phyloP scores from a whole-genome alignment of 2,329 filamentous ascomycete genomes.

The Parastagonospora avenae region DNA sequence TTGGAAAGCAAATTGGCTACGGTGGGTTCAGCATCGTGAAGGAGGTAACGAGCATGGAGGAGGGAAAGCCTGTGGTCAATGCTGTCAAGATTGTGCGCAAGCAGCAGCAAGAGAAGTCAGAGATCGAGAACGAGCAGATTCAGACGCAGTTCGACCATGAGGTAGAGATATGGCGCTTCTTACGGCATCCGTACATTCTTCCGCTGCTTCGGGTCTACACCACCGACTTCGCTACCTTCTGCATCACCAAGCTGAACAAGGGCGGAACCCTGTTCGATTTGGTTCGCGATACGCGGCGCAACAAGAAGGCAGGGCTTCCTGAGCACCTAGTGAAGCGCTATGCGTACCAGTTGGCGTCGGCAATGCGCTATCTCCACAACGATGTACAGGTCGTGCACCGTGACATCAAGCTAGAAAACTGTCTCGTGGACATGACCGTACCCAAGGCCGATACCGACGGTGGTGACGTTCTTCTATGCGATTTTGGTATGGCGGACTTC shows the following conservation, averaged over 20 bases:
- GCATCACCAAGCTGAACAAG: slow-evolving; percentile 67
- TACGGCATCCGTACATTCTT: slow-evolving; percentile 66
- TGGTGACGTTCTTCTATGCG: slow-evolving; percentile 66
- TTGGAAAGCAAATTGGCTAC: slow-evolving; percentile 68
- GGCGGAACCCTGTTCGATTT: slow-evolving; percentile 70
- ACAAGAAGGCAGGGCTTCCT: slow-evolving; percentile 52
- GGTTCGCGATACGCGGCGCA: slow-evolving; percentile 58
- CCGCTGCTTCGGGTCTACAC: slow-evolving; percentile 68
- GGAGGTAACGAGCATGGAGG: slow-evolving; percentile 67
- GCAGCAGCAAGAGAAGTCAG: slow-evolving; percentile 59
- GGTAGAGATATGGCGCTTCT: slow-evolving; percentile 69
- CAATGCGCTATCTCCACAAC: slow-evolving; percentile 69
- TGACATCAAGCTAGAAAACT: slow-evolving; percentile 73
- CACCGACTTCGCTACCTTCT: slow-evolving; percentile 71
- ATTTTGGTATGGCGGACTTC: slow-evolving; percentile 74
- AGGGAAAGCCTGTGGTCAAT: slow-evolving; percentile 58
- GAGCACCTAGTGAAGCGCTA: slow-evolving; percentile 63
- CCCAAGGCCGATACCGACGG: slow-evolving; percentile 55
- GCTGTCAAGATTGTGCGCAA: slow-evolving; percentile 73
- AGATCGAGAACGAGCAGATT: slow-evolving; percentile 67
- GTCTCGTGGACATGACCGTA: slow-evolving; percentile 63
- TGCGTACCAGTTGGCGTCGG: slow-evolving; percentile 66
- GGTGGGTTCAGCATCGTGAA: slow-evolving; percentile 71
- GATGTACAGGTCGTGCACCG: slow-evolving; percentile 70
- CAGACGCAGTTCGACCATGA: slow-evolving; percentile 73